A percentile compares a stretch with the other conserved stretches of the same genome.
phyloP scores from a whole-genome alignment of 192 early-diverging fungal genomes.

The Umbelopsis sp. region DNA sequence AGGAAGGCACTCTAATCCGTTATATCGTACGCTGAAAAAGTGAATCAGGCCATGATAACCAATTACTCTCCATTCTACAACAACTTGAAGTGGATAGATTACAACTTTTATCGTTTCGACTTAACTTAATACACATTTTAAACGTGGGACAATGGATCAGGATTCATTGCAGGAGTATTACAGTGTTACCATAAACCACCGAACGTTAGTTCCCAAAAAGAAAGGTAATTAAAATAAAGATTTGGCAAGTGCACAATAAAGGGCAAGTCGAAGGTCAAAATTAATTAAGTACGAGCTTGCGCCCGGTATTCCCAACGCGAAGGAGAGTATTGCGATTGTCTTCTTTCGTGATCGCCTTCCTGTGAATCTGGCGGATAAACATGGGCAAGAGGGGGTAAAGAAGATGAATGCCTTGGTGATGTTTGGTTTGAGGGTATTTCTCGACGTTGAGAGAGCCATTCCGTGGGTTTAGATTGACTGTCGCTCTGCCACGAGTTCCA shows the following conservation, averaged over 20 bases:
- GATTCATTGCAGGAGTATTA: too few relatives aligned
- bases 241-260: not conserved
- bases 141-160: too few relatives aligned
- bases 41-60: too few relatives aligned
- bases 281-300: conserved; percentile 3
- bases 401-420: not conserved
- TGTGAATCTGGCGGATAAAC: not conserved
- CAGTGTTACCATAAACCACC: too few relatives aligned
- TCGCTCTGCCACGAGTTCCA: conserved; percentile 2
- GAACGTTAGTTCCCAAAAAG: too few relatives aligned
- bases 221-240: not conserved
- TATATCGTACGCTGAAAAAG: too few relatives aligned
- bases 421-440: not conserved
- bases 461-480: not conserved
- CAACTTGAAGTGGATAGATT: too few relatives aligned
- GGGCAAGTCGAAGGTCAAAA: not conserved
- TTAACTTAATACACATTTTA: too few relatives aligned
- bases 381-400: not conserved
- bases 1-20: too few relatives aligned
- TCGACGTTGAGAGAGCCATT: conserved; percentile 14
- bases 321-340: not conserved
- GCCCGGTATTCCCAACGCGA: conserved; percentile 8
- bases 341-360: not conserved
- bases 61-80: too few relatives aligned
- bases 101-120: too few relatives aligned